phyloP scores from a whole-genome alignment of 2,329 filamentous ascomycete species.

The Xylariaceae sp. region DNA sequence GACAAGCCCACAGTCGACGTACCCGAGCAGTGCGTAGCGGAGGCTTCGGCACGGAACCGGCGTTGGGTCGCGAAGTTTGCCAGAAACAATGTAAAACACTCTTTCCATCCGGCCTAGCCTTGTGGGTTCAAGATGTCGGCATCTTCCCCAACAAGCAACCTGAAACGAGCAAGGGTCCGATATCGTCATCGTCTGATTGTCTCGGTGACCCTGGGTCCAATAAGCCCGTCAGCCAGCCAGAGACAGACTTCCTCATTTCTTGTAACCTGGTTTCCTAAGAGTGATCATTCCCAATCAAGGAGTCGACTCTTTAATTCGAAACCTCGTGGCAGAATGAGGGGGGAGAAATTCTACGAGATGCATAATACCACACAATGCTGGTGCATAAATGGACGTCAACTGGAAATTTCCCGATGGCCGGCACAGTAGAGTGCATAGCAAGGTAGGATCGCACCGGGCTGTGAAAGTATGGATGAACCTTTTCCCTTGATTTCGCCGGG shows the following conservation, averaged over 20 bases:
- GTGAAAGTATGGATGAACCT: not conserved
- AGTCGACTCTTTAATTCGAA: not conserved
- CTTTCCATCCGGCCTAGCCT: conserved; percentile 11
- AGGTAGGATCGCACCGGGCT: not conserved
- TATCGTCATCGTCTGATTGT: conserved; percentile 1
- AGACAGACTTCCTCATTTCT: too few relatives aligned
- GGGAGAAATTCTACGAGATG: conserved; percentile 9
- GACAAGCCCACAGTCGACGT: too few relatives aligned
- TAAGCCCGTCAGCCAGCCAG: not conserved
- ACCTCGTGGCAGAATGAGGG: conserved; percentile 4
- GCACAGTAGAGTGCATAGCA: too few relatives aligned
- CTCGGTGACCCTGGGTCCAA: not conserved
- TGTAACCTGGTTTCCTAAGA: too few relatives aligned
- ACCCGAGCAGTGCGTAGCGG: too few relatives aligned
- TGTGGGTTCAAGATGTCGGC: conserved; percentile 8
- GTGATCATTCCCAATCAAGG: not conserved
- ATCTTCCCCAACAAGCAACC: conserved; percentile 5
- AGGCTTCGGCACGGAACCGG: too few relatives aligned
- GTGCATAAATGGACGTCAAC: not conserved
- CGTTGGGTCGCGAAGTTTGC: too few relatives aligned
- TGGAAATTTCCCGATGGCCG: too few relatives aligned
- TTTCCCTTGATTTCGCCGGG: not conserved
- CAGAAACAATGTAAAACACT: too few relatives aligned
- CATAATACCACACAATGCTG: conserved; percentile 5
- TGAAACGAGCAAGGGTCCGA: conserved; percentile 18